These are phyloP conservation scores for Hypoxylon lienhwacheense DNA, from an alignment of 495 filamentous ascomycete species.

Conservation along the genomic window DNA sequence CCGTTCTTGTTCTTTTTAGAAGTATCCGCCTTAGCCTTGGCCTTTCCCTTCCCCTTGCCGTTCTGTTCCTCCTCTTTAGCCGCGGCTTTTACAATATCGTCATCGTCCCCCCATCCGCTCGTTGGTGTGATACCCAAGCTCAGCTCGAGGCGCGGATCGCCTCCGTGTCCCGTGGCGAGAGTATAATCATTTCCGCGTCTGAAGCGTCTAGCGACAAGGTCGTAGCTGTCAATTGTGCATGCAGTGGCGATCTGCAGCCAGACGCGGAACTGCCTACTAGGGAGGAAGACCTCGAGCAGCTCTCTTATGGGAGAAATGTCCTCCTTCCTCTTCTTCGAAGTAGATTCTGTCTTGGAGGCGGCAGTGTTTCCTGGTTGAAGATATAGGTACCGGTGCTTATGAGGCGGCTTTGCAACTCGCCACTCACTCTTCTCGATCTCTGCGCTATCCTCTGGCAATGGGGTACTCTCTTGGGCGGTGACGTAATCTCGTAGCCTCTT, in stretches of 20 bases:
- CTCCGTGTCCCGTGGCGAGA: slow-evolving; percentile 80
- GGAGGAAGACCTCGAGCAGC: slow-evolving; percentile 75
- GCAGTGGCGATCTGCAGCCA: slow-evolving; percentile 85
- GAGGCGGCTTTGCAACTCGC: slow-evolving; percentile 82
- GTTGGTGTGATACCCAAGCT: slow-evolving; percentile 83
- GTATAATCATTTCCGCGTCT: slow-evolving; percentile 87
- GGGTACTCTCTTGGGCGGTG: slow-evolving; percentile 59
- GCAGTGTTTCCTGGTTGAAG: slow-evolving; percentile 51
- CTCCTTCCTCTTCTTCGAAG: slow-evolving; percentile 12
- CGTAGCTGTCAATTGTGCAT: slow-evolving; percentile 63
- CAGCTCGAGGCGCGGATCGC: slow-evolving; percentile 82
- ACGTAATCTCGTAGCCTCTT: slow-evolving; percentile 68
- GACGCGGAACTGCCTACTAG: slow-evolving; percentile 83
- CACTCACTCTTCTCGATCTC: slow-evolving; percentile 66
- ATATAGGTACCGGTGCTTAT: slow-evolving; percentile 93
- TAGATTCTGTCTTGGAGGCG: slow-evolving; percentile 11
- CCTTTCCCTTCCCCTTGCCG: slow-evolving; percentile 46
- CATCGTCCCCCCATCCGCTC: slow-evolving; percentile 76
- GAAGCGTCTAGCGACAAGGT: slow-evolving; percentile 80
- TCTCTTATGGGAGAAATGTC: slow-evolving; percentile 66
- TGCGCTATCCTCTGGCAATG: slow-evolving; percentile 49
- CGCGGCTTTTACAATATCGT: slow-evolving; percentile 51
- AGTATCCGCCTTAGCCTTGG: slow-evolving; percentile 38
- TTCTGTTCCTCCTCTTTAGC: slow-evolving; percentile 50
- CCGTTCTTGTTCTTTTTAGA: slow-evolving; percentile 35